Conservation (phyloP, 495 filamentous ascomycete genomes). For the Acidomyces sp. region DNA sequence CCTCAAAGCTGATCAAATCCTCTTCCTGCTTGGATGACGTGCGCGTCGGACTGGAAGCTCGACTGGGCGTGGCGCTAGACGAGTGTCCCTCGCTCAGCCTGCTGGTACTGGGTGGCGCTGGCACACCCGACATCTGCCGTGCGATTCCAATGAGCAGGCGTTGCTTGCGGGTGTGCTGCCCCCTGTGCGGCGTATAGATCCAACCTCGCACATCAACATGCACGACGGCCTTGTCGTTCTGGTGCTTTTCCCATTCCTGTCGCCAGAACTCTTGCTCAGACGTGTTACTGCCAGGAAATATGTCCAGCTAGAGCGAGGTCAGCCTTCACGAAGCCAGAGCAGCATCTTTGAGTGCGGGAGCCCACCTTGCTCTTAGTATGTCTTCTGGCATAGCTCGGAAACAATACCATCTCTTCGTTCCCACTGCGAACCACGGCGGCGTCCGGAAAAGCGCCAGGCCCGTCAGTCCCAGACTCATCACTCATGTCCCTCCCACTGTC, state of each 20-base stretch:
- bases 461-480: constrained; percentile 9
- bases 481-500: constrained; percentile 40
- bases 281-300: neutral
- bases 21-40: constrained; percentile 39
- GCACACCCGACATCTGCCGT: constrained; percentile 70
- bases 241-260: constrained; percentile 53
- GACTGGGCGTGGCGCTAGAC: constrained; percentile 25
- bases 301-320: neutral
- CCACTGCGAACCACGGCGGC: constrained; percentile 64
- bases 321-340: neutral
- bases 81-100: constrained; percentile 21
- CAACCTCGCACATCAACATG: constrained; percentile 92
- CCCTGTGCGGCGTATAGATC: constrained; percentile 75
- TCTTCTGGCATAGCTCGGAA: constrained; percentile 75
- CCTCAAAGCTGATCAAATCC: constrained; percentile 55
- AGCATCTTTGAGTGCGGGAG: neutral
- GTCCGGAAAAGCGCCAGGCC: constrained; percentile 64
- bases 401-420: constrained; percentile 84
- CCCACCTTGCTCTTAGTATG: constrained; percentile 39
- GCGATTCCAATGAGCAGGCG: constrained; percentile 73
- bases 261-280: constrained; percentile 45
- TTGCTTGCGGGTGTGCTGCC: constrained; percentile 79
- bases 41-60: constrained; percentile 22
- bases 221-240: constrained; percentile 69
- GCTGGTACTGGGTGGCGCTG: constrained; percentile 43